phyloP scores from a whole-genome alignment of 129 eudicot species.

The Rutidosis leptorrhynchoides region DNA sequence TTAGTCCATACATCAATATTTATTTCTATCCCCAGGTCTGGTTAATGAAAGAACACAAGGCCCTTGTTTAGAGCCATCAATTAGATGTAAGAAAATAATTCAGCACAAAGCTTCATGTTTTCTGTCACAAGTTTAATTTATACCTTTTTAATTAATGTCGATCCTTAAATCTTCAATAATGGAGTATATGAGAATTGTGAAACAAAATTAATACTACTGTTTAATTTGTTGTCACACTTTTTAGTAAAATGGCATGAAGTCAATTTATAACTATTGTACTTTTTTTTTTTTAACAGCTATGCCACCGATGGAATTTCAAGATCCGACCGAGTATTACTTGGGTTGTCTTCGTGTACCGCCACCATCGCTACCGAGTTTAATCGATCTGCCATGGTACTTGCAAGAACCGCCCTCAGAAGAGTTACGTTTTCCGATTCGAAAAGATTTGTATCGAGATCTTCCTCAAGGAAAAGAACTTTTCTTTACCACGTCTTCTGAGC shows the following conservation, averaged over 20 bases:
- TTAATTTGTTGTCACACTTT: neutral
- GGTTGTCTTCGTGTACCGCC: constrained; percentile 67
- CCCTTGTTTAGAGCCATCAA: constrained; percentile 42
- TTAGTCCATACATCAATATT: neutral
- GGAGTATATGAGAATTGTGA: constrained; percentile 18
- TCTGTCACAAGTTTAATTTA: neutral
- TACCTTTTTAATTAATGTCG: neutral
- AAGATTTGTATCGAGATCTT: constrained; percentile 60
- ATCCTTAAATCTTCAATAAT: constrained; percentile 4
- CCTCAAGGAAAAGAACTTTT: constrained; percentile 74
- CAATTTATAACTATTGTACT: neutral
- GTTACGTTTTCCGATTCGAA: constrained; percentile 55
- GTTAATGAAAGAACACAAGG: constrained; percentile 45
- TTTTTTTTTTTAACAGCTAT: constrained; percentile 34
- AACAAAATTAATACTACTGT: constrained; percentile 10
- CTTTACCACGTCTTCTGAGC: constrained; percentile 58
- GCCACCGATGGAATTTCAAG: constrained; percentile 60
- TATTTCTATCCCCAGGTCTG: constrained; percentile 31
- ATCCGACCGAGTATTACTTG: constrained; percentile 66
- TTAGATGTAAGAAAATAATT: constrained; percentile 52
- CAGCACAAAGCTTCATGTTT: neutral
- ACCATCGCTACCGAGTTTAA: constrained; percentile 51
- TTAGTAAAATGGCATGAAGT: constrained; percentile 1
- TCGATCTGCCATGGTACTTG: constrained; percentile 70
- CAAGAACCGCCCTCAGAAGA: constrained; percentile 78